phyloP scores from a whole-genome alignment of 1,139 yeast genomes.

The Lodderomyces metapsilosis region DNA sequence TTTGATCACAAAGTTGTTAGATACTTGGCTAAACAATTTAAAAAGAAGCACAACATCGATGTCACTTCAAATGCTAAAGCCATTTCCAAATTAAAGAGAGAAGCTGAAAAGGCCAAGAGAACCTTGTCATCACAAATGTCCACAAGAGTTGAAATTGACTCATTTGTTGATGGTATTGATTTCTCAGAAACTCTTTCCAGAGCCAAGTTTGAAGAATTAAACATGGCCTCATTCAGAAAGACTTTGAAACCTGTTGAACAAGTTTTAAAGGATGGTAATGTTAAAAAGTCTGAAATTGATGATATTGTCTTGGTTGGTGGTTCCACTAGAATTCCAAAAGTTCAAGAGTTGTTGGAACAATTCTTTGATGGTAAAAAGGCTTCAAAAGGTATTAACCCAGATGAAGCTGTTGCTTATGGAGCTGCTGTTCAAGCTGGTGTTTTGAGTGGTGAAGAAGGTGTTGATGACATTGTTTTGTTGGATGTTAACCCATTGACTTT shows the following conservation, averaged over 20 bases:
- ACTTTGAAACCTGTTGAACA: constrained; percentile 92
- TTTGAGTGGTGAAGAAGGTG: constrained; percentile 69
- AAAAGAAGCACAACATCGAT: constrained; percentile 85
- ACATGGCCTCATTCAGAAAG: constrained; percentile 81
- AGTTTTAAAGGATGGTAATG: constrained; percentile 86
- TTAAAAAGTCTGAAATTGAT: constrained; percentile 78
- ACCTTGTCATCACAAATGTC: constrained; percentile 88
- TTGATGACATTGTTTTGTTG: constrained; percentile 47
- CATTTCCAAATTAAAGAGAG: constrained; percentile 87
- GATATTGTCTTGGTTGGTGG: constrained; percentile 97
- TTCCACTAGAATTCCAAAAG: constrained; percentile 97
- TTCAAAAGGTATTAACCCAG: constrained; percentile 94
- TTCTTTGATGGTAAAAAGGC: constrained; percentile 93
- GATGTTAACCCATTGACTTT: constrained; percentile 50
- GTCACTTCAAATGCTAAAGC: constrained; percentile 74
- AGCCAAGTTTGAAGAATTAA: constrained; percentile 94
- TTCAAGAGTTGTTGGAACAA: constrained; percentile 82
- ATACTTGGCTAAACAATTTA: constrained; percentile 80
- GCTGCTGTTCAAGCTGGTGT: constrained; percentile 87
- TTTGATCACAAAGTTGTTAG: constrained; percentile 87
- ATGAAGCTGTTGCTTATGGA: constrained; percentile 60
- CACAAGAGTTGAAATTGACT: constrained; percentile 89
- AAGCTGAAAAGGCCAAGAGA: constrained; percentile 96
- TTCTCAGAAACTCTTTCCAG: constrained; percentile 89
- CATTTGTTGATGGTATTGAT: constrained; percentile 93